Evolutionary conservation across 2,329 filamentous ascomycete species (phyloP).

Genomic region (Keithomyces neogunnii): DNA sequence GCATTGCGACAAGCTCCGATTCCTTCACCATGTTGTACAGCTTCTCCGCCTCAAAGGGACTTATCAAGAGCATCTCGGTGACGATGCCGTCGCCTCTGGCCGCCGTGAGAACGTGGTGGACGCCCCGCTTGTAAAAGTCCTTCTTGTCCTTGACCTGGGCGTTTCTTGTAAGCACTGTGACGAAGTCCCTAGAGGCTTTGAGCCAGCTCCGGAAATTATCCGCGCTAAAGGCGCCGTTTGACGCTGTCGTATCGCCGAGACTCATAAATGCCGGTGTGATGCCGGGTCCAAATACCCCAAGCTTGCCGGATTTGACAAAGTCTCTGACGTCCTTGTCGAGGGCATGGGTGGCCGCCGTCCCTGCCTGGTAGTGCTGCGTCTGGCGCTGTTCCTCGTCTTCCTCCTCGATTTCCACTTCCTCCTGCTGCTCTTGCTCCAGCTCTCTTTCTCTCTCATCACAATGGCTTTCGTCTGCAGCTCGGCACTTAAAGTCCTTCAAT

Average conservation of each 20-base stretch:
- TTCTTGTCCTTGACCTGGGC: background rate
- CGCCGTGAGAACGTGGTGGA: slow-evolving; percentile 16
- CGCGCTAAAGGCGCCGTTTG: slow-evolving; percentile 4
- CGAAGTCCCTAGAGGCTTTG: slow-evolving; percentile 6
- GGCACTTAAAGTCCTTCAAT: background rate
- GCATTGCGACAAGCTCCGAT: slow-evolving; percentile 30
- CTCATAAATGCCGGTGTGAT: slow-evolving; percentile 9
- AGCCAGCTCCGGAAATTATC: slow-evolving; percentile 8
- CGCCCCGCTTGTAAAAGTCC: slow-evolving; percentile 14
- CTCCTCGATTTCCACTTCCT: slow-evolving; percentile 48
- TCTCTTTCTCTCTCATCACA: slow-evolving; percentile 46
- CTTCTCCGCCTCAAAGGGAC: slow-evolving; percentile 41
- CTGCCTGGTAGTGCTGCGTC: slow-evolving; percentile 18
- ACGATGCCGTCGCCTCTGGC: background rate
- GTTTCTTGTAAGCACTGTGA: slow-evolving; percentile 1
- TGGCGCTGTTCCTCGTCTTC: slow-evolving; percentile 36
- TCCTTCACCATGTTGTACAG: slow-evolving; percentile 32
- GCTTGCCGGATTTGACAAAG: background rate
- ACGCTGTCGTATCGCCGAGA: slow-evolving; percentile 10
- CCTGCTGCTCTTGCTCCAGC: slow-evolving; percentile 54
- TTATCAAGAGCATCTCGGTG: slow-evolving; percentile 5
- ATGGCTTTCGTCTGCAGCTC: background rate
- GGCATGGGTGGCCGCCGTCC: slow-evolving; percentile 25
- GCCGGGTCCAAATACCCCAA: background rate
- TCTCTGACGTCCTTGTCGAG: slow-evolving; percentile 32